Percentiles rank a stretch among this genome's conserved stretches.
Conservation (phyloP, 2,329 filamentous ascomycete species). For the Allantophomopsis cytisporea region DNA sequence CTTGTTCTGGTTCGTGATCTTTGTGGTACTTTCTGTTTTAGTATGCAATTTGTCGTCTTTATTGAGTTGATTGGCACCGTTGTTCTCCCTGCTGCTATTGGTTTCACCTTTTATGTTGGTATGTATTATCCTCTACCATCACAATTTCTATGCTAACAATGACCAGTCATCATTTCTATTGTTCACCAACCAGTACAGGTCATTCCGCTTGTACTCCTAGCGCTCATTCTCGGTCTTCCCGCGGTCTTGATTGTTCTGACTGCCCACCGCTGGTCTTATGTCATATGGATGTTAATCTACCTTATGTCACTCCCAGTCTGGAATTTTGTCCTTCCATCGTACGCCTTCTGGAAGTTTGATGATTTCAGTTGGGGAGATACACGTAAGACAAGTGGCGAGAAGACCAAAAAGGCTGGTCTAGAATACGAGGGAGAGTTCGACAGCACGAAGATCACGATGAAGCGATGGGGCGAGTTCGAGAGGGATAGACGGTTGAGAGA, state of each 20-base stretch:
- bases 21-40: slow-evolving; percentile 98
- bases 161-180: slow-evolving; percentile 71
- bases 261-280: slow-evolving; percentile 82
- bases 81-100: slow-evolving; percentile 88
- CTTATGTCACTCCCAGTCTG: slow-evolving; percentile 84
- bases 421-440: slow-evolving; percentile 95
- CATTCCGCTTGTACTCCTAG: slow-evolving; percentile 82
- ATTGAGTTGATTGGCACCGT: slow-evolving; percentile 91
- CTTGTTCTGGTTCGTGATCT: slow-evolving; percentile 88
- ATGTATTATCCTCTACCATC: slow-evolving; percentile 26
- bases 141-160: slow-evolving; percentile 5
- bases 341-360: slow-evolving; percentile 99
- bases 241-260: slow-evolving; percentile 86
- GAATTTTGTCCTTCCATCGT: slow-evolving; percentile 91
- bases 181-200: slow-evolving; percentile 63
- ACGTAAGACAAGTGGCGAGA: slow-evolving; percentile 84
- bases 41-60: slow-evolving; percentile 97
- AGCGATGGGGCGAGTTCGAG: slow-evolving; percentile 96
- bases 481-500: slow-evolving; percentile 34
- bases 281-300: slow-evolving; percentile 96
- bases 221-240: slow-evolving; percentile 83
- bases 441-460: slow-evolving; percentile 98
- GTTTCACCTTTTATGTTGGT: slow-evolving; percentile 94
- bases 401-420: slow-evolving; percentile 72
- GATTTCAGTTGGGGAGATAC: slow-evolving; percentile 99